Base-by-base conservation (phyloP, 1,139 yeast species). In the Geotrichum australiense region DNA sequence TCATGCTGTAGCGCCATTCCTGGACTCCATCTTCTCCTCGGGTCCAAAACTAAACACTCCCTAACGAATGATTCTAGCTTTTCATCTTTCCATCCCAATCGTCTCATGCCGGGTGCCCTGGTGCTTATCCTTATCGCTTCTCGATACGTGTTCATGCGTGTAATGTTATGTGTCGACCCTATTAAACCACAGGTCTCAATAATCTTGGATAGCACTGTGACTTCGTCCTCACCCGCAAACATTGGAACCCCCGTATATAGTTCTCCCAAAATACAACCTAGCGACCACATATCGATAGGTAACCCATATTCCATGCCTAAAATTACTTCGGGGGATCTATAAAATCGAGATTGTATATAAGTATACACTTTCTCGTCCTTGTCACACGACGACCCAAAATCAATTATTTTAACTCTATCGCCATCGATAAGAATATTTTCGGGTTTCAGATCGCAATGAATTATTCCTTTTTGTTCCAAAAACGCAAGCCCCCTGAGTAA, bases 341-440 rank as follows among this genome's bases (percentile, higher is more conserved):
- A 93, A 59, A 91, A 93, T 46, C 99, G 70, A 5, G 96, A 86
- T 61, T 93, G 99, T 48, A 93, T 87, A 60, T 93, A 93, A 0
- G 97, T 85, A 64, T 87, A 91, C 4, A 89, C 70, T 0, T 95
- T 85, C 55, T 86, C 93, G 39, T 86, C 69, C 47, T 91, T 94
- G 56, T 85, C 91, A 61, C 98, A 93, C 0, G 98, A 95, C 7
- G 93, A 78, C 0, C 99, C 99, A 66, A 93, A 93, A 64, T 93
- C 99, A 54, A 93, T 89, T 35, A 93, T 84, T 60, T 91, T 93
- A 47, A 93, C 76, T 42, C 80, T 84, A 3, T 97, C 95, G 48
- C 79, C 76, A 43, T 84, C 77, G 30, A 93, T 66, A 39, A 93
- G 65, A 37, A 93, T 85, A 61, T 93, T 93, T 55, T 93, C 99